Base-by-base conservation (phyloP, 179 eudicot species). In the Patellifolia procumbens region DNA sequence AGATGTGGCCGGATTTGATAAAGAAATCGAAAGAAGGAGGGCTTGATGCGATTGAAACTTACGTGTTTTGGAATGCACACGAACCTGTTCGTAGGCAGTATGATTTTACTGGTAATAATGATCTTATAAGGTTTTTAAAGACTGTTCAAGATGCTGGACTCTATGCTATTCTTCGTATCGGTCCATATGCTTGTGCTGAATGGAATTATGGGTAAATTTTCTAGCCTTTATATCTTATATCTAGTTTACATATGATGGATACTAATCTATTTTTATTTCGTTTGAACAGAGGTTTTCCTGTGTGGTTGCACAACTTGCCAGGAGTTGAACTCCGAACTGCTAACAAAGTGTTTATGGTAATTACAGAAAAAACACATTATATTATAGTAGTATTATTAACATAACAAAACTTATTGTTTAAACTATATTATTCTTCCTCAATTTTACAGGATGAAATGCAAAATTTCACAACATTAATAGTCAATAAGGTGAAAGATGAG, bases 151-250 rank as follows among this genome's bases (percentile, higher is more conserved):
- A 75, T 35, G 80, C 81, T 2, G 87, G 85, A n/a, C 87, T 84
- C 2, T 84, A 84, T 32, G 82, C 79, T 34, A 70, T 84, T 79
- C 84, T 84, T 68, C 82, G 87, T 24, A 84, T 84, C 0, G 84
- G 87, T 24, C 45, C 91, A 35, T 81, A 90, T 78, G 68, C 82
- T 78, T 72, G 83, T 84, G 74, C 94, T 68, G 92, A 91, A 85
- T 81, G 83, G 85, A 65, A 80, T 65, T 84, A 84, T 34, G 87
- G 87, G 87, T 84, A 76, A 11, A 17, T 32, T 12, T 34, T 1
- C 10, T 37, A 39, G 2, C 20, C 7, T 37, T 0, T 69, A 39
- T 1, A 20, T 4, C 39, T 64, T 11, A 39, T 39, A 10, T 39
- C 9, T 39, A 10, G 45, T 0, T 6, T 39, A 10, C 45, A 39